Evolutionary conservation across 2,329 filamentous ascomycete species (phyloP).

Genomic region (Apiospora marii): DNA sequence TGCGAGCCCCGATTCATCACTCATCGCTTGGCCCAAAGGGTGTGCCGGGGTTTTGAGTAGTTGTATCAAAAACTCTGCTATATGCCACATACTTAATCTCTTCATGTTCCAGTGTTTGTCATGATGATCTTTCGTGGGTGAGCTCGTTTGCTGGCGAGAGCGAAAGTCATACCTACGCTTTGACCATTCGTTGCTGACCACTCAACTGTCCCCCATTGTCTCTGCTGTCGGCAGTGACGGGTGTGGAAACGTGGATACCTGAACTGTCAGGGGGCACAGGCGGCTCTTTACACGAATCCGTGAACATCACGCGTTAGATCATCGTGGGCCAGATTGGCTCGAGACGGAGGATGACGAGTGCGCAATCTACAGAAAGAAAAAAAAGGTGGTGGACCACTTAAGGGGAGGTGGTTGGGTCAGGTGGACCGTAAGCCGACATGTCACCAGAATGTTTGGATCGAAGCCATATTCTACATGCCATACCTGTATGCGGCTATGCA

Average conservation of each 20-base stretch:
- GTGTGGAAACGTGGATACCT: slow-evolving; percentile 22
- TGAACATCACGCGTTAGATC: slow-evolving; percentile 18
- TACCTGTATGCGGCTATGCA: background rate
- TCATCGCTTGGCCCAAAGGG: background rate
- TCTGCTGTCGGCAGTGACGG: slow-evolving; percentile 14
- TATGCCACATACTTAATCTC: background rate
- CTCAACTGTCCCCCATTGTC: background rate
- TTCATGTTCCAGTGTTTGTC: background rate
- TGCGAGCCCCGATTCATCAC: background rate
- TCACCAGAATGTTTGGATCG: slow-evolving; percentile 7
- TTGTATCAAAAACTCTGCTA: background rate
- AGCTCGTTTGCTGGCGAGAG: background rate
- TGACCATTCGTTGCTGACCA: slow-evolving; percentile 8
- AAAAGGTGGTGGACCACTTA: background rate
- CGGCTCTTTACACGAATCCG: slow-evolving; percentile 18
- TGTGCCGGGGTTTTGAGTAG: background rate
- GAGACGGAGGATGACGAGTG: slow-evolving; percentile 14
- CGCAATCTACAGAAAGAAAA: slow-evolving; percentile 1
- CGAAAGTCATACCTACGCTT: slow-evolving; percentile 2
- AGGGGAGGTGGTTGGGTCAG: slow-evolving; percentile 16
- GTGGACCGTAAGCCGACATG: slow-evolving; percentile 15
- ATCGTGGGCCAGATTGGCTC: slow-evolving; percentile 14
- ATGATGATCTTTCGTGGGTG: background rate
- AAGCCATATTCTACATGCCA: background rate
- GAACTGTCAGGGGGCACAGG: background rate